Evolutionary conservation across 495 filamentous ascomycete species (phyloP), one percentile per base, ranked within the genome.

Genomic region (Penicillium silybi): DNA sequence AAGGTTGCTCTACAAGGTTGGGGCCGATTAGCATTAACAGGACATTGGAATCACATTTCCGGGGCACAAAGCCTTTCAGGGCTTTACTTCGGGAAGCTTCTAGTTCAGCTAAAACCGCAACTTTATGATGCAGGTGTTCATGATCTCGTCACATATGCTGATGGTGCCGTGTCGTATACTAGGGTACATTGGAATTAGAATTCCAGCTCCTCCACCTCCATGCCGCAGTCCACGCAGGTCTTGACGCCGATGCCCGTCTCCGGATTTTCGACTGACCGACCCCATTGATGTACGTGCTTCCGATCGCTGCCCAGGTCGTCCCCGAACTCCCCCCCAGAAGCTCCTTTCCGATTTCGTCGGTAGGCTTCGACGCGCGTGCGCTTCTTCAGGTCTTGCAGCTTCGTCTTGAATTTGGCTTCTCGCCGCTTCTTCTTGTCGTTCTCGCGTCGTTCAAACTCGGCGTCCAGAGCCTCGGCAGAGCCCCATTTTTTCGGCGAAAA

Each of bases 171-270:
- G 29, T 32, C 26, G 17, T 13, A 34, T 27, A 50, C 20, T 51
- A 58, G 45, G 23, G 9, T 44, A 25, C 19, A 52, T 8, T 53
- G 29, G 23, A 53, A 16, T 46, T 44, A 96, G 55, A 97, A 87
- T 64, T 95, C 91, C 64, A 97, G 64, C 71, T 97, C 95, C 64
- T 99, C 95, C 44, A 97, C 87, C 72, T 97, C 92, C 89, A 97
- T 95, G 19, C 89, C 88, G 71, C 95, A 99, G 27, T 84, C 86
- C 46, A 86, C 78, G 67, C 93, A 97, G 3, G 81, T 90, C 78
- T 91, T 95, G 41, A 88, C 84, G 17, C 78, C 86, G 62, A 87
- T 80, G 0, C 91, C 95, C 1, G 77, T 82, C 41, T 92, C 87
- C 34, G 80, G 84, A 62, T 92, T 87, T 67, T 89, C 83, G 16